These are phyloP conservation scores for Aschersonia sp. DNA, from an alignment of 2,329 filamentous ascomycete genomes.

Conservation along the genomic window DNA sequence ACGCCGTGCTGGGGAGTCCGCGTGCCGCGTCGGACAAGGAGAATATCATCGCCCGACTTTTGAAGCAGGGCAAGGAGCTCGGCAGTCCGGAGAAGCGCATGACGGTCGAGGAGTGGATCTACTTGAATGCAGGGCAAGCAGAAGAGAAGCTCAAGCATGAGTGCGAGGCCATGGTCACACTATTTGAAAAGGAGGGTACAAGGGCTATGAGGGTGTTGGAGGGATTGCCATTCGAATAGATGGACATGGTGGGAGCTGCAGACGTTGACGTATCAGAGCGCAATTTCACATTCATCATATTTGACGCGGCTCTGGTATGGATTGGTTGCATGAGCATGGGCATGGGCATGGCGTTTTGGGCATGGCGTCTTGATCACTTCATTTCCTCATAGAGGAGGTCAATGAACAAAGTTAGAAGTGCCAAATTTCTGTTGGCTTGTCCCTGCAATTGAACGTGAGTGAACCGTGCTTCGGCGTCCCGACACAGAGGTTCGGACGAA, in stretches of 20 bases:
- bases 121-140: conserved; percentile 63
- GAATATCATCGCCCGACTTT: conserved; percentile 32
- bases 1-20: conserved; percentile 46
- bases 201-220: conserved; percentile 67
- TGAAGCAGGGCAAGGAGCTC: conserved; percentile 45
- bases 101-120: conserved; percentile 90
- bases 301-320: background rate
- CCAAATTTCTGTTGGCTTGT: too few relatives aligned
- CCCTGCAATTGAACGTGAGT: too few relatives aligned
- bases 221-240: conserved; percentile 44
- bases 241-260: background rate
- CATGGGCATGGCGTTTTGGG: background rate
- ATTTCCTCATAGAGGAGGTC: background rate
- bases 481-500: too few relatives aligned
- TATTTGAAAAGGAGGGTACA: conserved; percentile 72
- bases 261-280: too few relatives aligned
- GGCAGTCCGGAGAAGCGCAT: conserved; percentile 70
- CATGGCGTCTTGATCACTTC: background rate
- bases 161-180: conserved; percentile 68
- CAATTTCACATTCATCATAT: too few relatives aligned
- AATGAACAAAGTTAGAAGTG: background rate
- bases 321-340: background rate
- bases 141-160: conserved; percentile 67
- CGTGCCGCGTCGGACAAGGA: conserved; percentile 32
- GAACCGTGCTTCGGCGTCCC: too few relatives aligned